Evolutionary conservation across 768 basidiomycete species (phyloP).

Genomic region (Pleurotus djamor): DNA sequence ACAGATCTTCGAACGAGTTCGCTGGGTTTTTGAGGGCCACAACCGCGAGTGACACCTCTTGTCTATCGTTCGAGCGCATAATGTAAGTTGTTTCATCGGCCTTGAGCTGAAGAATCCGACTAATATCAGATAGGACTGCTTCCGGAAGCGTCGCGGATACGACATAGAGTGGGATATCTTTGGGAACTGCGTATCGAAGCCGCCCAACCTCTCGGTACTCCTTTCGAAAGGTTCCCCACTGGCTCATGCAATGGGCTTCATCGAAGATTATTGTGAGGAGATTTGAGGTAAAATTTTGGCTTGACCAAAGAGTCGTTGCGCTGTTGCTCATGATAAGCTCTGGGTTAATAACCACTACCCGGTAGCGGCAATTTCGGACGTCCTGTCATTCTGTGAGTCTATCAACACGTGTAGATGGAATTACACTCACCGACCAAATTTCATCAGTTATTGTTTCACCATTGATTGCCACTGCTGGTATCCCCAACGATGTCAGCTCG

Average conservation of each 20-base stretch:
- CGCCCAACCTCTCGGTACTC: slow-evolving; percentile 22
- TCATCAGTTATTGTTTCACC: slow-evolving; percentile 12
- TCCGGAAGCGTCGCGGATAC: neutral
- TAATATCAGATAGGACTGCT: neutral
- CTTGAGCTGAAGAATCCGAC: neutral
- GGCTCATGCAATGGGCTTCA: slow-evolving; percentile 31
- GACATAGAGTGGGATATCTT: slow-evolving; percentile 8
- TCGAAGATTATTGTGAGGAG: slow-evolving; percentile 29
- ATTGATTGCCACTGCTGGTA: slow-evolving; percentile 15
- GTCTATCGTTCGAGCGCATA: too few species aligned
- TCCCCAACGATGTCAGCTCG: slow-evolving; percentile 9
- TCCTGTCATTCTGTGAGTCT: slow-evolving; percentile 12
- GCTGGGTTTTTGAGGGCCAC: too few species aligned
- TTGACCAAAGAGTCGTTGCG: slow-evolving; percentile 12
- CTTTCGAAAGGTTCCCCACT: slow-evolving; percentile 28
- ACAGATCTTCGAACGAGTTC: too few species aligned
- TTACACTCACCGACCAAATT: slow-evolving; percentile 14
- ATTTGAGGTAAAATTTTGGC: slow-evolving; percentile 14
- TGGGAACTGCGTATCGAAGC: slow-evolving; percentile 8
- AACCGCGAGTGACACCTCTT: too few species aligned
- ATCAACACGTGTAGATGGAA: neutral
- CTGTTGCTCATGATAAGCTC: slow-evolving; percentile 15
- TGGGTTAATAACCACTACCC: slow-evolving; percentile 19
- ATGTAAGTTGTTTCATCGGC: too few species aligned
- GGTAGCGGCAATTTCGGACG: slow-evolving; percentile 15